A percentile compares a stretch with the other conserved stretches of the same genome.
These are phyloP conservation scores for Lippia alba DNA, from an alignment of 305 asterid species.

Conservation along the genomic window DNA sequence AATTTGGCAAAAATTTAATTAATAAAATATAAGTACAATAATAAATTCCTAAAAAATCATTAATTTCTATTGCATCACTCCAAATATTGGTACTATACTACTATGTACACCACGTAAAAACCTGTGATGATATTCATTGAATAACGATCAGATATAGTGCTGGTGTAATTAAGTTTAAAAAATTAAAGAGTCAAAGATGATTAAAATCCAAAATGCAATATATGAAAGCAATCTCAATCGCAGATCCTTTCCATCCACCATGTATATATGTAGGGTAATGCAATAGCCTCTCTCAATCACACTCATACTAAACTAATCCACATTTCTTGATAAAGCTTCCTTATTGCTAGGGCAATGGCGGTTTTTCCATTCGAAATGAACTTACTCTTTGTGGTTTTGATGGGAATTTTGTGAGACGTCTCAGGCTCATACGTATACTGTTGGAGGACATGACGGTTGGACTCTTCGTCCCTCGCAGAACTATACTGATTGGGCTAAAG, in stretches of 20 bases:
- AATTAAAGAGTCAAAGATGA: slow-evolving; percentile 8
- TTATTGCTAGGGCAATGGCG: slow-evolving; percentile 25
- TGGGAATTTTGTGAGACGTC: slow-evolving; percentile 39
- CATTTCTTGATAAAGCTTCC: not conserved
- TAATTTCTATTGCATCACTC: too few species aligned
- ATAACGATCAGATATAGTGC: not conserved
- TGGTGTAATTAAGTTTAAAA: not conserved
- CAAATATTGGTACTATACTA: too few species aligned
- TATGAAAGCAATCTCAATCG: not conserved
- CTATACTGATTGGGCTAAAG: slow-evolving; percentile 53
- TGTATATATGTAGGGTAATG: not conserved
- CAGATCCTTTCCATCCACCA: slow-evolving; percentile 6
- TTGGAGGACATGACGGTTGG: slow-evolving; percentile 75
- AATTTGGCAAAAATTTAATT: too few species aligned
- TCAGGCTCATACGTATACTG: slow-evolving; percentile 47
- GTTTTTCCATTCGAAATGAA: slow-evolving; percentile 25
- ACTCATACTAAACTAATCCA: not conserved
- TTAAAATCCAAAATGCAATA: slow-evolving; percentile 4
- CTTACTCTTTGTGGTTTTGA: slow-evolving; percentile 34
- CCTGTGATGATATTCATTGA: not conserved
- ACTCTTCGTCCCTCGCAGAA: slow-evolving; percentile 45
- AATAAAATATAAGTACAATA: too few species aligned
- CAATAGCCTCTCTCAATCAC: not conserved
- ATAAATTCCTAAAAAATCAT: too few species aligned
- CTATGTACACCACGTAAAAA: too few species aligned